A percentile compares a stretch with the other conserved stretches of the same genome.
phyloP scores from a whole-genome alignment of 2,329 filamentous ascomycete species.

The Hirsutella rhossiliensis region DNA sequence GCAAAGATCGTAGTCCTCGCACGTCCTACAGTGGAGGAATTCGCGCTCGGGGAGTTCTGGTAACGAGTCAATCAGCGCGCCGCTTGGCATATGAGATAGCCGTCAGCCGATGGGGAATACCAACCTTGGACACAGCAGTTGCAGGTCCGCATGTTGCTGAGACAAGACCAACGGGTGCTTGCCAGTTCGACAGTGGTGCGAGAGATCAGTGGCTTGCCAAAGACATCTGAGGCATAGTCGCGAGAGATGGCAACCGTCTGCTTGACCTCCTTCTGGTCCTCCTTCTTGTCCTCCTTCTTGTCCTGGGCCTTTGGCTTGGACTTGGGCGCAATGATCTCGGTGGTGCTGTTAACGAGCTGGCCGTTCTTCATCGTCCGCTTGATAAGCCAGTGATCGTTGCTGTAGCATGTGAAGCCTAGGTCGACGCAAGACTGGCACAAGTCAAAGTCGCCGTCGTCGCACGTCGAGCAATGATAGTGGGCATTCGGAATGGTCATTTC shows the following conservation, averaged over 20 bases:
- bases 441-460: conserved; percentile 89
- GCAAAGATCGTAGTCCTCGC: conserved; percentile 90
- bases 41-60: conserved; percentile 62
- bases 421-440: conserved; percentile 74
- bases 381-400: conserved; percentile 81
- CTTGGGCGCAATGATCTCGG: conserved; percentile 65
- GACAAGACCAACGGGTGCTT: conserved; percentile 8
- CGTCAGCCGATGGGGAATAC: not conserved
- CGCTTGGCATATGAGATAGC: not conserved
- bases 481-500: conserved; percentile 63
- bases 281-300: conserved; percentile 1
- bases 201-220: not conserved
- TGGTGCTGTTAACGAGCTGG: conserved; percentile 71
- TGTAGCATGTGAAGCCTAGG: conserved; percentile 63
- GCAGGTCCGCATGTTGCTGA: conserved; percentile 49
- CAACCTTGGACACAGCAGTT: conserved; percentile 44
- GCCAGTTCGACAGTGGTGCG: conserved; percentile 9
- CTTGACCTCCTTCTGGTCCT: conserved; percentile 4
- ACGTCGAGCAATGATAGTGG: conserved; percentile 92
- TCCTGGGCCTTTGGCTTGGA: conserved; percentile 19
- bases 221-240: not conserved
- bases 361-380: conserved; percentile 76
- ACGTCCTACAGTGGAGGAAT: conserved; percentile 75
- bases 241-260: not conserved
- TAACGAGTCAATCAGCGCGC: conserved; percentile 2